These are phyloP conservation scores for Volvox carteri DNA, from an alignment of 163 green algal genomes.

Conservation along the genomic window DNA sequence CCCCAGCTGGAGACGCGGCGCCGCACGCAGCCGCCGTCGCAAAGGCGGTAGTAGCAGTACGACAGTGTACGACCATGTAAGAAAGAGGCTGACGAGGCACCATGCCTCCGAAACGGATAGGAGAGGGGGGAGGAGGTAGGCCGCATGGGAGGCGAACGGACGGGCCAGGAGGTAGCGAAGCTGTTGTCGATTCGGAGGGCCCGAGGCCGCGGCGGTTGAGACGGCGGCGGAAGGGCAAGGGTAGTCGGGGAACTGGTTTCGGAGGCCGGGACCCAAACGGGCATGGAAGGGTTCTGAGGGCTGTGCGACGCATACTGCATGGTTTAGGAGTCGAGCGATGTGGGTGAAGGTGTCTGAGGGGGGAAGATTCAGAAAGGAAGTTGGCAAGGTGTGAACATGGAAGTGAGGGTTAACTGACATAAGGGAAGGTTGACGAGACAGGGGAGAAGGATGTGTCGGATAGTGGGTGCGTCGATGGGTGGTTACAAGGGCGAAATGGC, in stretches of 20 bases:
- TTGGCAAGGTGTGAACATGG: not conserved
- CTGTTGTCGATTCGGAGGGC: not conserved
- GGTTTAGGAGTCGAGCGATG: not conserved
- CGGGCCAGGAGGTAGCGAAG: constrained; percentile 5
- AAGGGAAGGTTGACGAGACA: too few relatives aligned
- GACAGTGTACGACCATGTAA: not conserved
- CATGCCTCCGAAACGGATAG: not conserved
- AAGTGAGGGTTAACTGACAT: too few relatives aligned
- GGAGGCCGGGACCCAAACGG: not conserved
- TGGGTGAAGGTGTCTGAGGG: constrained; percentile 10
- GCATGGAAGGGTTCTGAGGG: constrained; percentile 13
- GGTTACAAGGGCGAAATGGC: too few relatives aligned
- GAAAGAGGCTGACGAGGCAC: not conserved
- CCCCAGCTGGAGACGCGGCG: not conserved
- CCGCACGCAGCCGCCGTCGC: not conserved
- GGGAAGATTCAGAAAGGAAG: not conserved
- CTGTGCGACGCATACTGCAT: not conserved
- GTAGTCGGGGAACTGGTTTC: constrained; percentile 18
- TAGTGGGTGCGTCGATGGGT: too few relatives aligned
- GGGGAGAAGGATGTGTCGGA: too few relatives aligned
- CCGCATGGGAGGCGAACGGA: not conserved
- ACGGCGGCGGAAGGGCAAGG: too few relatives aligned
- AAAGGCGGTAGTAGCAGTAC: not conserved
- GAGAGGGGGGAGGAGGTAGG: not conserved
- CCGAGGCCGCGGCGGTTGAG: not conserved